Base-by-base conservation (phyloP, 2,329 filamentous ascomycete species). In the Penicillium sp. region DNA sequence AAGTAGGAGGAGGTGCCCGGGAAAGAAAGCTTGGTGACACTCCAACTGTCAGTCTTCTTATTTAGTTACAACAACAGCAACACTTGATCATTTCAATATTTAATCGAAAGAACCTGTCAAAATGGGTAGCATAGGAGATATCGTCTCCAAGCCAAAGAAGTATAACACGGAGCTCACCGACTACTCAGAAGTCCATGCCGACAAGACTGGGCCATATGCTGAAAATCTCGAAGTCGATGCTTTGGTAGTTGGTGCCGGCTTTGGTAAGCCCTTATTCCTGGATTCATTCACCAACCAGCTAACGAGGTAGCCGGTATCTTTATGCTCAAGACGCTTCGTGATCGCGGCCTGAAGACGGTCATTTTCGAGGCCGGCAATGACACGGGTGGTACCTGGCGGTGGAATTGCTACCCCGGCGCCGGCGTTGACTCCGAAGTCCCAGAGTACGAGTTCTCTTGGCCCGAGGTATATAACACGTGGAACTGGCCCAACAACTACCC, bases 381-480 rank as follows among this genome's bases (percentile, higher is more conserved):
- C 50, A 68, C 78, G 0, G 83, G 82, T 2, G 83, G 83, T 25
- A 80, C 78, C 0, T 86, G 84, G 84, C 71, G 78, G 43, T 84
- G 78, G 80, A 85, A 84, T 67, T 77, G 78, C 62, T 86, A 84
- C 61, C 83, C 82, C 0, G 83, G 82, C 0, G 79, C 82, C 1
- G 71, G 76, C 0, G 82, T 85, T 2, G 84, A 87, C 69, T 82
- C 78, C 0, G 78, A 82, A 53, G 75, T 82, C 3, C 81, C 82
- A 0, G 74, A 79, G 53, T 86, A 86, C 58, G 77, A 85, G 61
- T 80, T 81, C 54, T 81, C 77, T 1, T 80, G 79, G 66, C 82
- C 82, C 0, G 76, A 79, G 33, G 70, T 79, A 3, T 81, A 72
- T 67, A 71, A 76, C 25, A 73, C 75, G 45, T 84, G 77, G 75